A percentile compares a stretch with the other conserved stretches of the same genome.
Evolutionary conservation across 139 green algal species (phyloP).

Genomic region (Parachlorella kessleri): DNA sequence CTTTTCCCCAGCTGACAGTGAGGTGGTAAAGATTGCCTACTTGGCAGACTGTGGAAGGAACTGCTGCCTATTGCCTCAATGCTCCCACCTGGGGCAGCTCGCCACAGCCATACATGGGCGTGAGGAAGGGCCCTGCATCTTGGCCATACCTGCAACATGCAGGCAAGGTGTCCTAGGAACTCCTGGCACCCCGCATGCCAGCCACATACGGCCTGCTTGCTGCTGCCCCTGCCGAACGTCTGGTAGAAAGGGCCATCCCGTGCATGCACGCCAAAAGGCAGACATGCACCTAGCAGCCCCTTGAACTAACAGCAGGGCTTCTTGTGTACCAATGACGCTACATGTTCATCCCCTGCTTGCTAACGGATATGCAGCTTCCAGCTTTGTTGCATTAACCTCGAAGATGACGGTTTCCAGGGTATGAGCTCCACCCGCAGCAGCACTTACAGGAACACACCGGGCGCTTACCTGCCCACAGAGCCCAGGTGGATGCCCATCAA

Average conservation of each 20-base stretch:
- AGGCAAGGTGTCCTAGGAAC: no score
- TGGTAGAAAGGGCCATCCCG: no score
- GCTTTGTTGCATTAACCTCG: no score
- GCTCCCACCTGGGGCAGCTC: constrained; percentile 55
- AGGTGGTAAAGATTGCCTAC: no score
- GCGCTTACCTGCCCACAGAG: constrained; percentile 57
- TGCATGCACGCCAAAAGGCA: background rate
- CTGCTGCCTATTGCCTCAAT: background rate
- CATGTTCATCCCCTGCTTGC: background rate
- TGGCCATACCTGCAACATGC: no score
- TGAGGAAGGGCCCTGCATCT: constrained; percentile 60
- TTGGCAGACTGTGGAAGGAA: background rate
- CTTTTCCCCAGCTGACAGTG: no score
- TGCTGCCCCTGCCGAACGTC: no score
- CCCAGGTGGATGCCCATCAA: constrained; percentile 53
- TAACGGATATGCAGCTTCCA: constrained; percentile 4
- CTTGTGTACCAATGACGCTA: background rate
- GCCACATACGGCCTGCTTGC: no score
- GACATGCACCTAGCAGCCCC: background rate
- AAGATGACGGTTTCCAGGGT: no score
- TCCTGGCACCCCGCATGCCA: no score
- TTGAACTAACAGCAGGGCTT: background rate
- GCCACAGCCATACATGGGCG: constrained; percentile 66
- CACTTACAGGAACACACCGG: no score
- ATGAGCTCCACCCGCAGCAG: no score